phyloP scores from a whole-genome alignment of 78 protist genomes.

The Chrysochromulina tobinii region DNA sequence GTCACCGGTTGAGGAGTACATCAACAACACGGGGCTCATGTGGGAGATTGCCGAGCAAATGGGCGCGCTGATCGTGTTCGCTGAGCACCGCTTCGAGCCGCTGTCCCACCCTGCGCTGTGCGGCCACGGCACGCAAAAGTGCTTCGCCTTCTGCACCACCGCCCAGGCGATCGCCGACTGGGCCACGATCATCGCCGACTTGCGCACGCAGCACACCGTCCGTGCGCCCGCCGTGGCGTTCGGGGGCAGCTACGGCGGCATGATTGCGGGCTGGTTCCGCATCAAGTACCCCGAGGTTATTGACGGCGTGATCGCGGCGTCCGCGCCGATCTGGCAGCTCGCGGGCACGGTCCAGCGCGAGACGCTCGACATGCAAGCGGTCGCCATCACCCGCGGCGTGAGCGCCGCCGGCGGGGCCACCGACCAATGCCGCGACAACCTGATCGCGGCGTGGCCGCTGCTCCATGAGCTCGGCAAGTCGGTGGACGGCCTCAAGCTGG shows the following conservation, averaged over 20 bases:
- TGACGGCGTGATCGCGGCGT: slow-evolving; percentile 42
- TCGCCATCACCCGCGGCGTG: not conserved
- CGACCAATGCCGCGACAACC: not conserved
- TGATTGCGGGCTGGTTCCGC: slow-evolving; percentile 48
- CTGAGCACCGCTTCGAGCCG: slow-evolving; percentile 44
- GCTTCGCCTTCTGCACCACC: slow-evolving; percentile 1
- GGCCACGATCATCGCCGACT: not conserved
- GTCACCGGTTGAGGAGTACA: slow-evolving; percentile 70
- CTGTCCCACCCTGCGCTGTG: slow-evolving; percentile 15
- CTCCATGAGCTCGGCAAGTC: not conserved
- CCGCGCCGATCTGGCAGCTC: slow-evolving; percentile 22
- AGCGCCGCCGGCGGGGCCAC: not conserved
- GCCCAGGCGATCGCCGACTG: slow-evolving; percentile 33
- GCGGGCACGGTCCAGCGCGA: not conserved
- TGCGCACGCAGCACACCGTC: not conserved
- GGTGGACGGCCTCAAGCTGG: not conserved
- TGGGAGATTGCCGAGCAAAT: slow-evolving; percentile 41
- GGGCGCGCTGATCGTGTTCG: slow-evolving; percentile 41
- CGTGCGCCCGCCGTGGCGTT: not conserved
- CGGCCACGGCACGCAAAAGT: slow-evolving; percentile 24
- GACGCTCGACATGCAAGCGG: not conserved
- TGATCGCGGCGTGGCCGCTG: not conserved
- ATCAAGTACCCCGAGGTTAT: slow-evolving; percentile 3
- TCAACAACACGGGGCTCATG: slow-evolving; percentile 66
- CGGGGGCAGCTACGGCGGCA: slow-evolving; percentile 55